phyloP scores from a whole-genome alignment of 2,329 filamentous ascomycete genomes.

The Beauveria sp. region DNA sequence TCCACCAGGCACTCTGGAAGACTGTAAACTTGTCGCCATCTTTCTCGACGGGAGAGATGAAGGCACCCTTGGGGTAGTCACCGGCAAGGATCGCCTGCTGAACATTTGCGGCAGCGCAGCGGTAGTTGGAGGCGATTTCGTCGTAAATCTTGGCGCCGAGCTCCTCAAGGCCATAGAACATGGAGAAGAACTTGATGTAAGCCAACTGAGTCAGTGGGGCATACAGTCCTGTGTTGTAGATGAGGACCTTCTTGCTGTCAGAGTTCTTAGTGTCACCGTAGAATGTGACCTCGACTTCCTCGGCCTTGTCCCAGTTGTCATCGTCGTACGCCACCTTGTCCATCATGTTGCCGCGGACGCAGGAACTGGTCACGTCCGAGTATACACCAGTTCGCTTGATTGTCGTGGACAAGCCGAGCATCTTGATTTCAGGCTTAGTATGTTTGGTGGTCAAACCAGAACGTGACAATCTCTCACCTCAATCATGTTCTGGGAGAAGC shows the following conservation, averaged over 20 bases:
- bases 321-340: conserved; percentile 7
- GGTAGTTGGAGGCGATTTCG: conserved; percentile 4
- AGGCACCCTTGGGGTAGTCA: background rate
- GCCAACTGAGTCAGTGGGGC: conserved; percentile 7
- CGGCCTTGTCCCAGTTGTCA: conserved; percentile 5
- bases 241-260: conserved; percentile 5
- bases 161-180: conserved; percentile 10
- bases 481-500: conserved; percentile 9
- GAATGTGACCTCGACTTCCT: conserved; percentile 10
- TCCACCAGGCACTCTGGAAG: conserved; percentile 10
- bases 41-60: conserved; percentile 6
- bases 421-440: background rate
- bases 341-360: conserved; percentile 12
- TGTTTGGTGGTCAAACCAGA: background rate
- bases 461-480: background rate
- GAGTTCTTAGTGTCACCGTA: background rate
- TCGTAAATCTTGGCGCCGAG: conserved; percentile 4
- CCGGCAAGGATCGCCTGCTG: conserved; percentile 5
- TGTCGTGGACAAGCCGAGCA: conserved; percentile 5
- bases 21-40: conserved; percentile 8
- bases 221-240: conserved; percentile 8
- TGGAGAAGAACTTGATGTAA: conserved; percentile 12
- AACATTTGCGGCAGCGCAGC: conserved; percentile 7
- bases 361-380: conserved; percentile 10
- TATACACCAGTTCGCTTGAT: conserved; percentile 7